Percentiles rank a stretch among this genome's conserved stretches.
These are phyloP conservation scores for Scytalidium sp. DNA, from an alignment of 2,329 filamentous ascomycete species.

Conservation along the genomic window DNA sequence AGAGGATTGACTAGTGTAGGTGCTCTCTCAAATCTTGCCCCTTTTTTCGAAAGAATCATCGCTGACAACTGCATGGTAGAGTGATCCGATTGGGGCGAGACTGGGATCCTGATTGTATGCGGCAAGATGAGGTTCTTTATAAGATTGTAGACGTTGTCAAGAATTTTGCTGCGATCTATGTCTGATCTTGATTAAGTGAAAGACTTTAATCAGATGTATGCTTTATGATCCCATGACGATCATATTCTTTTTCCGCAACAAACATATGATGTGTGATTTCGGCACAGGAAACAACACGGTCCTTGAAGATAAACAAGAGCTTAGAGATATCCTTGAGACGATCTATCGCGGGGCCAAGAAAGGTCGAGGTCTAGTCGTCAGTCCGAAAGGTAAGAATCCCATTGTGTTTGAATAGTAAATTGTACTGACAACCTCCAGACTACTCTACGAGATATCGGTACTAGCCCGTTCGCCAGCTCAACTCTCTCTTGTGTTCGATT, in stretches of 20 bases:
- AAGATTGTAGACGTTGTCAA: conserved; percentile 83
- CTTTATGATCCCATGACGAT: conserved; percentile 86
- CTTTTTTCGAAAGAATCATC: no score
- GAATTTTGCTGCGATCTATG: conserved; percentile 85
- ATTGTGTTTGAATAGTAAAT: no score
- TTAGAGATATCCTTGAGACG: conserved; percentile 95
- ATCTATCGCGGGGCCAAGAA: conserved; percentile 96
- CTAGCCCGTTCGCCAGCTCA: no score
- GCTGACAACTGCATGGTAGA: conserved; percentile 81
- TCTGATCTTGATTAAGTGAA: conserved; percentile 85
- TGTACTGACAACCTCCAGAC: no score
- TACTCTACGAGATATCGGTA: conserved; percentile 68
- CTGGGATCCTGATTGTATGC: conserved; percentile 71
- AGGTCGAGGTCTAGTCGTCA: conserved; percentile 88
- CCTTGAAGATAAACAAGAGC: conserved; percentile 91
- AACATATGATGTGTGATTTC: conserved; percentile 96
- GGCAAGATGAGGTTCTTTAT: conserved; percentile 87
- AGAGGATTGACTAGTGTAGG: no score
- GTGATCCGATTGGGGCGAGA: conserved; percentile 91
- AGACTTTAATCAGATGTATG: conserved; percentile 93
- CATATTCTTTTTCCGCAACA: conserved; percentile 96
- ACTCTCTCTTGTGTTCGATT: no score
- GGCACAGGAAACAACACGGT: conserved; percentile 97
- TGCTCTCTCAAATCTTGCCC: no score
- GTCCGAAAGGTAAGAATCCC: no score